A percentile compares a stretch with the other conserved stretches of the same genome.
Evolutionary conservation across 2,329 filamentous ascomycete genomes (phyloP).

Genomic region (Stachybotrys chartarum): DNA sequence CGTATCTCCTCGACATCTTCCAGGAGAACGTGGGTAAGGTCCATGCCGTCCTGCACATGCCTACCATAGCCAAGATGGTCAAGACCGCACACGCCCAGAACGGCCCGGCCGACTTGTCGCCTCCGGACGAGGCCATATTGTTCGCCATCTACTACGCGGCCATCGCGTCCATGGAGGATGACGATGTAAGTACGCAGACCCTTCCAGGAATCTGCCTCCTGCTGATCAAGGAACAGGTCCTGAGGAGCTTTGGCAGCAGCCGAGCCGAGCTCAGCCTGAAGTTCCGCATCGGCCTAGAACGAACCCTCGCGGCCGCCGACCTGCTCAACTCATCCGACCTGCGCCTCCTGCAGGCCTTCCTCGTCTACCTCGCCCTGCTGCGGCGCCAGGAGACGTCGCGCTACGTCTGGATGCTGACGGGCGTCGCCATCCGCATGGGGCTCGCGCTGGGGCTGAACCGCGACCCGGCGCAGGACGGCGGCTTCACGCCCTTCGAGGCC

Average conservation of each 20-base stretch:
- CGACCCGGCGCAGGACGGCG: conserved; percentile 45
- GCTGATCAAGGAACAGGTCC: conserved; percentile 27
- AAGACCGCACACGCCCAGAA: conserved; percentile 14
- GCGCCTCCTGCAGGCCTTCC: conserved; percentile 53
- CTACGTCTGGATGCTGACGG: conserved; percentile 58
- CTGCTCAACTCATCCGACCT: conserved; percentile 55
- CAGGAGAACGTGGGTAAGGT: conserved; percentile 43
- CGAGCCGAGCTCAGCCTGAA: conserved; percentile 36
- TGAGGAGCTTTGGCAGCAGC: conserved; percentile 39
- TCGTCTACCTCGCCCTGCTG: conserved; percentile 49
- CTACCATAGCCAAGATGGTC: conserved; percentile 26
- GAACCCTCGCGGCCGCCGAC: conserved; percentile 53
- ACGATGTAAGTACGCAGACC: conserved; percentile 34
- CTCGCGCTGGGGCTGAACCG: conserved; percentile 48
- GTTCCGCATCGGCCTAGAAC: conserved; percentile 49
- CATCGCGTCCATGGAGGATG: conserved; percentile 48
- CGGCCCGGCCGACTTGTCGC: conserved; percentile 23
- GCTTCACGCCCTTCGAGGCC: conserved; percentile 50
- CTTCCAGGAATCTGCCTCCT: neutral
- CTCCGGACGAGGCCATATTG: conserved; percentile 43
- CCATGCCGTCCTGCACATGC: conserved; percentile 36
- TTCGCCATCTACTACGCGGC: conserved; percentile 52
- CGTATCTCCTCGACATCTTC: conserved; percentile 43
- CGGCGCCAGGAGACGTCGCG: conserved; percentile 43
- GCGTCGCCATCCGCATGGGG: conserved; percentile 50